Evolutionary conservation across 495 filamentous ascomycete species (phyloP).

Genomic region (Entonaema liquescens): DNA sequence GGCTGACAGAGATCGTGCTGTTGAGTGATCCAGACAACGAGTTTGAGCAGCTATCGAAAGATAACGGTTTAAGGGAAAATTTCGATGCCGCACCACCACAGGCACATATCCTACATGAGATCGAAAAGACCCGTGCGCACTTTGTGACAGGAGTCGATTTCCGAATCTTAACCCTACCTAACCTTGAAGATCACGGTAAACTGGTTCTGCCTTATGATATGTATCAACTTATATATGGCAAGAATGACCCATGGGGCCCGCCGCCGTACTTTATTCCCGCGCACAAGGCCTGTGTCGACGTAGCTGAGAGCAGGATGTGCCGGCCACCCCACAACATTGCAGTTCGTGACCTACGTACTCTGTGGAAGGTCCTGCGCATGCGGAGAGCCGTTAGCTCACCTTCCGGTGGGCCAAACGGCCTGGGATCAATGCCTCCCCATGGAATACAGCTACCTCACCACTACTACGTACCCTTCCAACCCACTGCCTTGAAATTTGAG

Average conservation of each 20-base stretch:
- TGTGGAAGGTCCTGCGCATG: conserved; percentile 25
- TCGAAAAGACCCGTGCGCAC: conserved; percentile 19
- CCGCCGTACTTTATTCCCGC: conserved; percentile 21
- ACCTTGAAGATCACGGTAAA: too few relatives aligned
- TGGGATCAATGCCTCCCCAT: not conserved
- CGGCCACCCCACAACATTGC: conserved; percentile 18
- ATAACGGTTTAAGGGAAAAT: conserved; percentile 7
- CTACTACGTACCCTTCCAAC: conserved; percentile 25
- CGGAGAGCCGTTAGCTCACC: conserved; percentile 13
- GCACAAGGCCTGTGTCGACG: conserved; percentile 19
- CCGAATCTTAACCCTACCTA: not conserved
- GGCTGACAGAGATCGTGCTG: conserved; percentile 18
- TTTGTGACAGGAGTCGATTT: conserved; percentile 15
- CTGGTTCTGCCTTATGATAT: too few relatives aligned
- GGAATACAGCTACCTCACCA: conserved; percentile 9
- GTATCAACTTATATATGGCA: not conserved
- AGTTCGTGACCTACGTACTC: conserved; percentile 23
- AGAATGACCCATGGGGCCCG: conserved; percentile 1
- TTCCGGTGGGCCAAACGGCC: not conserved
- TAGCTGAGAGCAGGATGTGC: conserved; percentile 23
- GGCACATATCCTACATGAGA: not conserved
- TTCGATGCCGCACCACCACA: not conserved
- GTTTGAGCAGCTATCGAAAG: conserved; percentile 15
- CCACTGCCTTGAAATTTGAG: not conserved
- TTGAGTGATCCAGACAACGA: conserved; percentile 12